Conservation (phyloP, 192 early-diverging fungal genomes). For the Gryganskiella cystojenkinii region DNA sequence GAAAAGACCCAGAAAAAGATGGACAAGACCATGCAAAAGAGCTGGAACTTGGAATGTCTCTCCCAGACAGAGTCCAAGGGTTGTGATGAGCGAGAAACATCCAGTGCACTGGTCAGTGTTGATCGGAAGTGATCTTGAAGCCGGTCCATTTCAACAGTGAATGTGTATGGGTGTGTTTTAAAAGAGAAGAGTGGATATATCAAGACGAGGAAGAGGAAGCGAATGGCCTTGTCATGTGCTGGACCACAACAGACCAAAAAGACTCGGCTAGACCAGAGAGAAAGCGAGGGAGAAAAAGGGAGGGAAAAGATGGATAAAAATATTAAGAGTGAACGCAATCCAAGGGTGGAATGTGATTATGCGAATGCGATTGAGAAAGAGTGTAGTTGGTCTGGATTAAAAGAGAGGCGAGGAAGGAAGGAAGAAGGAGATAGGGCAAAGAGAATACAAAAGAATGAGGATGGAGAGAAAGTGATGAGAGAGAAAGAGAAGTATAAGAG, state of each 20-base stretch:
- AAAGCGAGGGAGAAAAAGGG: background rate
- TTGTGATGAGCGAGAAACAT: background rate
- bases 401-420: background rate
- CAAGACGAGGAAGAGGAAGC: too few relatives aligned
- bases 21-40: conserved; percentile 54
- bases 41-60: conserved; percentile 43
- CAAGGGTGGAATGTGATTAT: too few relatives aligned
- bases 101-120: conserved; percentile 4
- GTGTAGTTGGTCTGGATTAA: background rate
- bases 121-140: conserved; percentile 21
- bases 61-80: conserved; percentile 45
- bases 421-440: background rate
- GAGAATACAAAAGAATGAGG: background rate
- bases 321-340: too few relatives aligned
- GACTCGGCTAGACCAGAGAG: background rate
- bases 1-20: conserved; percentile 50
- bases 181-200: background rate
- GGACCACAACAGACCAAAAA: too few relatives aligned
- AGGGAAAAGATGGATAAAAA: background rate
- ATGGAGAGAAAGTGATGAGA: background rate
- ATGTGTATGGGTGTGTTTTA: conserved; percentile 3
- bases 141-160: conserved; percentile 27
- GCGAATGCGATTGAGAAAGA: too few relatives aligned
- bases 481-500: background rate
- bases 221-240: too few relatives aligned